Conservation (phyloP, 2,329 filamentous ascomycete species). For the Aspergillus ustus region DNA sequence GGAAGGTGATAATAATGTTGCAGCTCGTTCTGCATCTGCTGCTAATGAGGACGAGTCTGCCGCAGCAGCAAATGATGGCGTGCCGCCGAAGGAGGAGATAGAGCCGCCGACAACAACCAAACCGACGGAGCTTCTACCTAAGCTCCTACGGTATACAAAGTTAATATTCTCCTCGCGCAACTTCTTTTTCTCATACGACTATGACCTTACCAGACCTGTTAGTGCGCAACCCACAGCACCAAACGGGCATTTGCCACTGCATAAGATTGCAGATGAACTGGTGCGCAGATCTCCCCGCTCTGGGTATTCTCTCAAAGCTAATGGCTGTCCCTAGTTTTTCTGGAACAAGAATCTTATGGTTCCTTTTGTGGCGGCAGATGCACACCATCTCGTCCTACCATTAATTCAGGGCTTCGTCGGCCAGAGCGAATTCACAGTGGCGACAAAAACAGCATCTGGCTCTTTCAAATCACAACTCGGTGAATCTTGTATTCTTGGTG, state of each 20-base stretch:
- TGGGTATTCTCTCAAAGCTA: slow-evolving; percentile 2
- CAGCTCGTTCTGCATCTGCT: slow-evolving; percentile 11
- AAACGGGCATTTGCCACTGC: slow-evolving; percentile 63
- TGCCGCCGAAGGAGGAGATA: slow-evolving; percentile 8
- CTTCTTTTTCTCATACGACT: slow-evolving; percentile 95
- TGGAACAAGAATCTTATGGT: slow-evolving; percentile 82
- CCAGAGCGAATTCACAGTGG: slow-evolving; percentile 78
- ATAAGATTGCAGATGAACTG: slow-evolving; percentile 72
- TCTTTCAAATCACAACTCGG: slow-evolving; percentile 19
- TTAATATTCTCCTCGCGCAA: slow-evolving; percentile 83
- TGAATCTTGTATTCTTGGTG: slow-evolving; percentile 47
- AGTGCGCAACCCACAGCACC: slow-evolving; percentile 44
- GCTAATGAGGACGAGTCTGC: slow-evolving; percentile 21
- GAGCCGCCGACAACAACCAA: slow-evolving; percentile 36
- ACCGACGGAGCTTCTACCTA: slow-evolving; percentile 71
- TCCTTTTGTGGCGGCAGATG: slow-evolving; percentile 75
- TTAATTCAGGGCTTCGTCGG: slow-evolving; percentile 94
- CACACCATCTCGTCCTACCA: slow-evolving; percentile 74
- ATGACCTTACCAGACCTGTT: slow-evolving; percentile 79
- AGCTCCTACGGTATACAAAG: slow-evolving; percentile 80
- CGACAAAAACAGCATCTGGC: slow-evolving; percentile 41
- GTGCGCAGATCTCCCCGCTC: slow-evolving; percentile 30
- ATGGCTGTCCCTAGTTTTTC: slow-evolving; percentile 64
- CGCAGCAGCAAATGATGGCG: slow-evolving; percentile 7
- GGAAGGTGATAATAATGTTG: slow-evolving; percentile 7